These are phyloP conservation scores for Sporisorium graminicola DNA, from an alignment of 1,284 basidiomycete genomes.

Conservation along the genomic window DNA sequence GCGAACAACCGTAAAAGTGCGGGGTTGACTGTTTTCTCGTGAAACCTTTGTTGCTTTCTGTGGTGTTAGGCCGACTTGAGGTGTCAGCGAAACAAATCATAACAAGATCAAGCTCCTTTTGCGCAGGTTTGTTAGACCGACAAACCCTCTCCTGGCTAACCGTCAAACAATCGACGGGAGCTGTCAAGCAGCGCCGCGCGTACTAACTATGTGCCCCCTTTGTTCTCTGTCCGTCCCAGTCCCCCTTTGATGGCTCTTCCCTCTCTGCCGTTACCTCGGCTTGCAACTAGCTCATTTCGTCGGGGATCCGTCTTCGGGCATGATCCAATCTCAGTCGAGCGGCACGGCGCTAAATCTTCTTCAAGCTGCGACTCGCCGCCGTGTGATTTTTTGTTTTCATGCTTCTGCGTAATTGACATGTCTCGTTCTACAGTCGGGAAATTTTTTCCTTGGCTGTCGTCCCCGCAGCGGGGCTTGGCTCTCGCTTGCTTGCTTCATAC, in stretches of 20 bases:
- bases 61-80: too few species aligned
- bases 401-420: neutral
- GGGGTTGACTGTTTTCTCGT: neutral
- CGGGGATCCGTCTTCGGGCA: neutral
- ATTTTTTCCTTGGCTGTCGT: neutral
- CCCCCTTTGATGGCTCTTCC: neutral
- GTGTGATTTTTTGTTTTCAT: too few species aligned
- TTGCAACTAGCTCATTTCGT: neutral
- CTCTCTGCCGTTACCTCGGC: neutral
- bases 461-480: neutral
- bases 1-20: neutral
- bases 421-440: conserved; percentile 7
- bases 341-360: neutral
- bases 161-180: neutral
- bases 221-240: neutral
- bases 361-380: neutral
- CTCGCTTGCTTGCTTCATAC: neutral
- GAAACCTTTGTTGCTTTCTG: neutral
- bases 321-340: neutral
- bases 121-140: too few species aligned
- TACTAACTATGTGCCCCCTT: neutral
- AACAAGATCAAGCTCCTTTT: too few species aligned
- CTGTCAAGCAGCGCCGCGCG: neutral
- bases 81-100: too few species aligned
- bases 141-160: too few species aligned